Percentiles rank a stretch among this genome's conserved stretches.
Evolutionary conservation across 176 grass and related monocot genomes (phyloP).

Genomic region (Eleusine indica): DNA sequence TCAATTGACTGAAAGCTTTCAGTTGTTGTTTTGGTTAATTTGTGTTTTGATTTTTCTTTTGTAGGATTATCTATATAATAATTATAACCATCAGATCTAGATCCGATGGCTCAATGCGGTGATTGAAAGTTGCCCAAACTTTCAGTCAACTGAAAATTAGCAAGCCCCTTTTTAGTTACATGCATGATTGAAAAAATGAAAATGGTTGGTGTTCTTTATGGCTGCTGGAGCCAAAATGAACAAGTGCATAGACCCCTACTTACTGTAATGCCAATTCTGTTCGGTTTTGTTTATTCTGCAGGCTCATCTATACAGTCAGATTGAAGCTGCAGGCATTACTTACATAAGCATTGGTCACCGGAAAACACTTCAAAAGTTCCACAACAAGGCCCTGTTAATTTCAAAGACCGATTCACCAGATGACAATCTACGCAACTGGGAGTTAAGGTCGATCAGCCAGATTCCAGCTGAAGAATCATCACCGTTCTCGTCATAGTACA

Average conservation of each 20-base stretch:
- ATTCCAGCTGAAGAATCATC: conserved; percentile 55
- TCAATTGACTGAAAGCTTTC: too few relatives aligned
- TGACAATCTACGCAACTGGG: conserved; percentile 55
- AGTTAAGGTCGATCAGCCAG: conserved; percentile 45
- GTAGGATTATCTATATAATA: too few relatives aligned
- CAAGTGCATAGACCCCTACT: neutral
- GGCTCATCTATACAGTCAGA: conserved; percentile 83
- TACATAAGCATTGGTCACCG: conserved; percentile 92
- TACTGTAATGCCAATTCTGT: conserved; percentile 28
- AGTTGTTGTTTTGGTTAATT: too few relatives aligned
- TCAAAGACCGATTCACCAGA: conserved; percentile 47
- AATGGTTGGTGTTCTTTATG: neutral
- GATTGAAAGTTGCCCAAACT: too few relatives aligned
- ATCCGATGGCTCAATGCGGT: too few relatives aligned
- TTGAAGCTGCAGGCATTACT: conserved; percentile 90
- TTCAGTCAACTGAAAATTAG: too few relatives aligned
- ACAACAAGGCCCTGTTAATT: conserved; percentile 79
- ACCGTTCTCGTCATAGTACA: conserved; percentile 37
- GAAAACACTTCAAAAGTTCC: conserved; percentile 80
- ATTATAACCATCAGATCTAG: too few relatives aligned
- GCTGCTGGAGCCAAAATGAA: too few relatives aligned
- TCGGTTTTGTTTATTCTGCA: conserved; percentile 30
- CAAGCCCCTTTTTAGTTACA: too few relatives aligned
- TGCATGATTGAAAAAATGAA: neutral
- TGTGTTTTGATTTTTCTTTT: too few relatives aligned